A percentile compares a stretch with the other conserved stretches of the same genome.
Evolutionary conservation across 352 stramenopile species (phyloP).

Genomic region (Vaucheria bursata): DNA sequence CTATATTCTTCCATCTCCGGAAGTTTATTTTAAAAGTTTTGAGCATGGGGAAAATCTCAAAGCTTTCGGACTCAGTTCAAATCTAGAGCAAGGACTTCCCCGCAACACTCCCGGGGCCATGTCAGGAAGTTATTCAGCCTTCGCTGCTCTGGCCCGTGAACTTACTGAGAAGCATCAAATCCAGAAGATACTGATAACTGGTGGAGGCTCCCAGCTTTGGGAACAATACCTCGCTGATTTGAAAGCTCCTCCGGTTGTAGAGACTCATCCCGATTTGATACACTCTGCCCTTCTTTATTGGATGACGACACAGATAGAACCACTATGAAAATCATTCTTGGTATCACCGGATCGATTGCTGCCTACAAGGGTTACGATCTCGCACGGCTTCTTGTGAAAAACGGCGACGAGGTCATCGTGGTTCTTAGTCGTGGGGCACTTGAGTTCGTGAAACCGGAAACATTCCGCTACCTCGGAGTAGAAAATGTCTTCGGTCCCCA

Average conservation of each 20-base stretch:
- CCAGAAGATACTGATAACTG: background rate
- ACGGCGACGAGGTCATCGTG: background rate
- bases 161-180: background rate
- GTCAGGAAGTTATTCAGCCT: background rate
- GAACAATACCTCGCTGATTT: background rate
- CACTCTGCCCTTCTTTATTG: background rate
- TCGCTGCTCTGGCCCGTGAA: background rate
- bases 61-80: background rate
- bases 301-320: background rate
- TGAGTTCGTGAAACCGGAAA: background rate
- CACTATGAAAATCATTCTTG: background rate
- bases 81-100: background rate
- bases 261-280: background rate
- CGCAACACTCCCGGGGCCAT: background rate
- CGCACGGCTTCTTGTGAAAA: background rate
- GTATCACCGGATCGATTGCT: background rate
- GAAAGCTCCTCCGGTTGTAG: background rate
- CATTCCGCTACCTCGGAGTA: background rate
- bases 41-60: background rate
- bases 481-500: background rate
- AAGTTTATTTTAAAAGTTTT: background rate
- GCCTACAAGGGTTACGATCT: background rate
- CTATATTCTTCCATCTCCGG: background rate
- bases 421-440: background rate
- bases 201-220: background rate